phyloP scores from a whole-genome alignment of 148 eudicot genomes.

The Rhododendron griersonianum region DNA sequence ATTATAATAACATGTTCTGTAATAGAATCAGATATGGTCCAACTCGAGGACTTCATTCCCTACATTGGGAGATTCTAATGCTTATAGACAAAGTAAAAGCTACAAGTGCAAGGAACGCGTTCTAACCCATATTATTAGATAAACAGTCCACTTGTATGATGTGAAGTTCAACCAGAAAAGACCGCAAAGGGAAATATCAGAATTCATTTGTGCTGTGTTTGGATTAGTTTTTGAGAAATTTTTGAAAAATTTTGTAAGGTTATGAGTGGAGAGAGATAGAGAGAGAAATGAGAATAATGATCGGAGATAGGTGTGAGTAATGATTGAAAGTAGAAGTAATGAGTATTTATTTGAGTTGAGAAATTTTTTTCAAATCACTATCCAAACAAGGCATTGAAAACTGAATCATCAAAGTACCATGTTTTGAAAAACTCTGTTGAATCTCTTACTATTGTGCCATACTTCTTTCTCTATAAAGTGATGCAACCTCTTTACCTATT shows the following conservation, averaged over 20 bases:
- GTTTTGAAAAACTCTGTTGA: background rate
- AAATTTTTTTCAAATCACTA: too few species aligned
- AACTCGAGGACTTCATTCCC: background rate
- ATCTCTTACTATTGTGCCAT: background rate
- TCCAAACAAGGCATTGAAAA: too few species aligned
- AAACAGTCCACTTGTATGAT: background rate
- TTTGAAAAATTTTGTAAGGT: too few species aligned
- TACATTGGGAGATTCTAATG: background rate
- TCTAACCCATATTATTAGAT: background rate
- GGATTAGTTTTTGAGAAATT: too few species aligned
- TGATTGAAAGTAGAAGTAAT: too few species aligned
- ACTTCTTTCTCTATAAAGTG: background rate
- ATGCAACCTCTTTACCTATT: constrained; percentile 5
- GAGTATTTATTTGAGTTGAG: too few species aligned
- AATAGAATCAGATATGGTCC: background rate
- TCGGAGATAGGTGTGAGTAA: too few species aligned
- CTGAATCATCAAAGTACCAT: background rate
- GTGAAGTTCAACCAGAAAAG: background rate
- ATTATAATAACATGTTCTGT: background rate
- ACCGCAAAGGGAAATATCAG: background rate
- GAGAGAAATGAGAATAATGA: too few species aligned
- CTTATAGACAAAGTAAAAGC: background rate
- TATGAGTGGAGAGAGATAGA: too few species aligned
- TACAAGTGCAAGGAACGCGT: background rate
- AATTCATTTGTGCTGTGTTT: background rate